phyloP scores from a whole-genome alignment of 176 grass and related monocot genomes.

The Hyparrhenia diplandra region DNA sequence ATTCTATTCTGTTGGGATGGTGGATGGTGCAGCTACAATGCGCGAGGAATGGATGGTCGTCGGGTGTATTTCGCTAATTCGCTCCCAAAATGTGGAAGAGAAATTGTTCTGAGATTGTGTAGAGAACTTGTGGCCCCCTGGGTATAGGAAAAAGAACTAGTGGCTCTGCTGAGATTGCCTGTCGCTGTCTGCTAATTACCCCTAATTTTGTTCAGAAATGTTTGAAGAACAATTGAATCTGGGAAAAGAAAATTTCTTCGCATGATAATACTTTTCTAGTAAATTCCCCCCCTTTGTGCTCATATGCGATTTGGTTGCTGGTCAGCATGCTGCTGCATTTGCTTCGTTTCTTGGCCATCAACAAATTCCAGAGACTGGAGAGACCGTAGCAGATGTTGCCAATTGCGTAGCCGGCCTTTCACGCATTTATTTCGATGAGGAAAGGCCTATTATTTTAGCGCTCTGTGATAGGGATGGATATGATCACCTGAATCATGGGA shows the following conservation, averaged over 20 bases:
- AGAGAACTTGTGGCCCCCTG: slow-evolving; percentile 6
- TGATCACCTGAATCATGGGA: slow-evolving; percentile 2
- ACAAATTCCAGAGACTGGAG: neutral
- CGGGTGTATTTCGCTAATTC: slow-evolving; percentile 34
- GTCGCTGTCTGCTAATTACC: slow-evolving; percentile 29
- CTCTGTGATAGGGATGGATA: neutral
- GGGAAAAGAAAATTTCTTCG: neutral
- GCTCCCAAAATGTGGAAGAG: slow-evolving; percentile 22
- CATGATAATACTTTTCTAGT: neutral
- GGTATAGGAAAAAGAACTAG: slow-evolving; percentile 21
- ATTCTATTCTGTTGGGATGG: neutral
- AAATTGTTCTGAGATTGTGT: slow-evolving; percentile 27
- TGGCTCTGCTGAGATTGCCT: slow-evolving; percentile 18
- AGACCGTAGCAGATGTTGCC: neutral
- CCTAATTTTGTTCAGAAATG: slow-evolving; percentile 12
- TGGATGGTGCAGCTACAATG: slow-evolving; percentile 7
- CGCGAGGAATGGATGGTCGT: neutral
- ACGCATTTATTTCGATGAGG: neutral
- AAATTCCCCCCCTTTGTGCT: neutral
- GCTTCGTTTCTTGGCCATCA: neutral
- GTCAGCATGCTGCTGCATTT: neutral
- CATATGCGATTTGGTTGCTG: neutral
- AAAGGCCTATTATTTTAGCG: neutral
- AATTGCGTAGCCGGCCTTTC: neutral
- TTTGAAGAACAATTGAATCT: slow-evolving; percentile 12